Evolutionary conservation across 352 stramenopile species (phyloP), one percentile per base, ranked within the genome.

Genomic region (Pythium sukuiense): DNA sequence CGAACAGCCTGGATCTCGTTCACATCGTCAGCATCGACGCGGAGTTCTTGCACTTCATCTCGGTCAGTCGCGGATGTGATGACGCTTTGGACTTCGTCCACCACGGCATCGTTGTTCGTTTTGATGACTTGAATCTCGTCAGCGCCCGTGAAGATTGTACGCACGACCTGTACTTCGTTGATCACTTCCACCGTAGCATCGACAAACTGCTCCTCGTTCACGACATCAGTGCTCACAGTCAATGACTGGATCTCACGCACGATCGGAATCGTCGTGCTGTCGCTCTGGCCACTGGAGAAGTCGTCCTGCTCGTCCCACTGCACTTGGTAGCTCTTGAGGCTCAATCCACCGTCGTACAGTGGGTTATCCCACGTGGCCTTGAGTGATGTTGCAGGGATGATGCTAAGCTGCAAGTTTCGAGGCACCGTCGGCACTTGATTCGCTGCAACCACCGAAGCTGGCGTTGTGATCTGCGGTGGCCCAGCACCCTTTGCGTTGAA

Each of bases 121-220:
- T 70, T 82, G 26, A 98, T 87, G 7, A 93, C 75, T 65, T 97
- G 91, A 27, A 97, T 76, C 58, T 97, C 91, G 67, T 97, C 90
- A 12, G 80, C 80, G 5, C 93, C 93, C 0, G 76, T 83, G 35
- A 97, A 94, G 3, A 70, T 76, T 1, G 84, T 98, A 12, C 93
- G 93, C 2, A 99, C 87, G 7, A 95, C 96, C 70, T 99, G 96
- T 8, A 96, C 74, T 71, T 99, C 97, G 69, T 99, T 99, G 16
- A 83, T 95, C 13, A 99, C 96, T 59, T 96, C 80, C 9, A 98
- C 91, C 0, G 92, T 97, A 0, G 90, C 94, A 65, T 96, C 82
- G 6, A 99, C 88, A 53, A 89, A 89, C 65, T 99, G 96, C 53
- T 97, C 89, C 75, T 98, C 97, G 50, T 96, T 93, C 6, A 97